phyloP scores from a whole-genome alignment of 352 stramenopile species.

The Peronosclerospora sorghi region DNA sequence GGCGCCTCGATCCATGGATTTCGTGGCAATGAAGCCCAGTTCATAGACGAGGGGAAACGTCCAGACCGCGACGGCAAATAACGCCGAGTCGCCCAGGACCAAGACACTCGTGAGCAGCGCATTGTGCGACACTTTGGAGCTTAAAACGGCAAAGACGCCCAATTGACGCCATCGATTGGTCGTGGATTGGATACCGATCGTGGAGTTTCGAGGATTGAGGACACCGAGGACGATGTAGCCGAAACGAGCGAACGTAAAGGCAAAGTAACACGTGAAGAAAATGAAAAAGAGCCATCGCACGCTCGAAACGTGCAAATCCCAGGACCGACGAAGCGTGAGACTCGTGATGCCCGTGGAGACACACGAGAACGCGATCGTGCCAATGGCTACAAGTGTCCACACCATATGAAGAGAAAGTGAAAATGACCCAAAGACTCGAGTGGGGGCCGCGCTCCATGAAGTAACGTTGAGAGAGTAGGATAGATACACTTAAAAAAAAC shows the following conservation, averaged over 20 bases:
- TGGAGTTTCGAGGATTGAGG: conserved; percentile 12
- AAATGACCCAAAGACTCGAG: too few species aligned
- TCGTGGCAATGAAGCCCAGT: conserved; percentile 27
- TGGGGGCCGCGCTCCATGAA: too few species aligned
- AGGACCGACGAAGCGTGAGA: conserved; percentile 26
- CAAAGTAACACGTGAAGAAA: conserved; percentile 41
- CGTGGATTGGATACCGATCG: conserved; percentile 5
- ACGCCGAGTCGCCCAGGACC: conserved; percentile 21
- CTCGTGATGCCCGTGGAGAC: conserved; percentile 30
- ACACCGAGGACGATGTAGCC: conserved; percentile 27
- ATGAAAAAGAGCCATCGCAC: conserved; percentile 54
- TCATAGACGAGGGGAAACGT: conserved; percentile 37
- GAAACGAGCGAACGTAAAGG: conserved; percentile 22
- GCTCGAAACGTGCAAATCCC: conserved; percentile 38
- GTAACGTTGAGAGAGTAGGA: too few species aligned
- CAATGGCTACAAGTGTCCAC: conserved; percentile 24
- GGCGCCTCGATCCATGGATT: conserved; percentile 35
- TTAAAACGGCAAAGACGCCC: conserved; percentile 26
- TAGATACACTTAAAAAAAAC: too few species aligned
- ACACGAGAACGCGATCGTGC: conserved; percentile 20
- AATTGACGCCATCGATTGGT: conserved; percentile 21
- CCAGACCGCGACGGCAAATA: conserved; percentile 37
- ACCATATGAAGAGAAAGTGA: too few species aligned
- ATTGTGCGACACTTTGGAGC: conserved; percentile 28
- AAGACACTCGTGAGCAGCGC: conserved; percentile 16